Percentiles rank a stretch among this genome's conserved stretches.
Conservation (phyloP, 768 basidiomycete species). For the Amanita subjunquillea region DNA sequence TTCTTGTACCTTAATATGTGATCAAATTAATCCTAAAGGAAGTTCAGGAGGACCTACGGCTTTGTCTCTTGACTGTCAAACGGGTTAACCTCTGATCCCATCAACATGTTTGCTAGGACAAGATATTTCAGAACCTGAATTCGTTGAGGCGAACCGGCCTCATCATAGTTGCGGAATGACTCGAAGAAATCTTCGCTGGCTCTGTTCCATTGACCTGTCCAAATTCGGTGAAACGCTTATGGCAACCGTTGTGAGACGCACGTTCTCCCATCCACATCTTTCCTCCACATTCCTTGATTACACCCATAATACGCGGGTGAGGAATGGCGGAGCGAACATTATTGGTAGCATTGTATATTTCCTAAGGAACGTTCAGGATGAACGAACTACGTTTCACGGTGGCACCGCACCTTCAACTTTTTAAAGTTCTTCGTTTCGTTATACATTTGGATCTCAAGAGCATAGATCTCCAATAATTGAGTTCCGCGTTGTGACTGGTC, state of each 20-base stretch:
- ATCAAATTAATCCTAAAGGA: not conserved
- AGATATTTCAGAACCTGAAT: slow-evolving; percentile 98
- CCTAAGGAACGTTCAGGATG: slow-evolving; percentile 35
- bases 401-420: slow-evolving; percentile 69
- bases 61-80: slow-evolving; percentile 99
- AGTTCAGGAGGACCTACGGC: slow-evolving; percentile 50
- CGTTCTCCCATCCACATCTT: slow-evolving; percentile 99
- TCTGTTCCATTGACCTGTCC: slow-evolving; percentile 84
- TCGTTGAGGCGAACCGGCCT: slow-evolving; percentile 91
- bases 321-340: slow-evolving; percentile 93
- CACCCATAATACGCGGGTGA: slow-evolving; percentile 96
- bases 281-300: slow-evolving; percentile 97
- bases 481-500: slow-evolving; percentile 92
- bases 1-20: slow-evolving; percentile 66
- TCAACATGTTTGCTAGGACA: slow-evolving; percentile 96
- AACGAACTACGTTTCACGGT: not conserved
- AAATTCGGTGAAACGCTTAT: not conserved
- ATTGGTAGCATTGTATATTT: slow-evolving; percentile 94
- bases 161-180: slow-evolving; percentile 97
- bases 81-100: slow-evolving; percentile 96
- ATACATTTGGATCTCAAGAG: slow-evolving; percentile 99
- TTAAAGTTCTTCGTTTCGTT: slow-evolving; percentile 93
- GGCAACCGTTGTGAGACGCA: slow-evolving; percentile 21
- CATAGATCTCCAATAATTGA: slow-evolving; percentile 91
- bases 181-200: slow-evolving; percentile 99